Evolutionary conservation across 768 basidiomycete species (phyloP).

Genomic region (Lentinus tigrinus): DNA sequence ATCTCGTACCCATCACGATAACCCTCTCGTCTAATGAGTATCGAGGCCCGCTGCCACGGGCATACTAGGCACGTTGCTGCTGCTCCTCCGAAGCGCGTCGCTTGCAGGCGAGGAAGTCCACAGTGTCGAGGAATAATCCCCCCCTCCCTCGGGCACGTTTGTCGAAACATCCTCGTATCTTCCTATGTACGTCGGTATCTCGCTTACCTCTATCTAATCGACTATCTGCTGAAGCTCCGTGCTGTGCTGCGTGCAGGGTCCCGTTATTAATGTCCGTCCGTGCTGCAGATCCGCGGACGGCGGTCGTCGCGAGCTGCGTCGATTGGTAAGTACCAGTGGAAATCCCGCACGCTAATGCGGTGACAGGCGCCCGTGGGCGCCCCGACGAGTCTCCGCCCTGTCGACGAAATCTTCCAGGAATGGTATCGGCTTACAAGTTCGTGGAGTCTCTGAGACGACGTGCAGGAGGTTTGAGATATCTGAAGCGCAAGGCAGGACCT

Average conservation of each 20-base stretch:
- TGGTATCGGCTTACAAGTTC: not conserved
- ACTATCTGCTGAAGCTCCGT: not conserved
- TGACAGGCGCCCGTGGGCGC: not conserved
- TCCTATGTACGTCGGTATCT: not conserved
- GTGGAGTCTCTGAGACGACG: not conserved
- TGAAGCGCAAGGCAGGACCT: no score
- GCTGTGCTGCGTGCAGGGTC: slow-evolving; percentile 2
- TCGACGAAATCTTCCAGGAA: not conserved
- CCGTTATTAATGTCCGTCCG: not conserved
- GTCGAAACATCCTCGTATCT: not conserved
- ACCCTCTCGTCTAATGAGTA: no score
- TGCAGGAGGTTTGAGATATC: no score
- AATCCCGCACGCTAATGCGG: not conserved
- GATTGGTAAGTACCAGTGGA: not conserved
- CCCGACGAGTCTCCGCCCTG: slow-evolving; percentile 7
- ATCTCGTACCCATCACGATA: no score
- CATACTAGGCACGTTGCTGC: no score
- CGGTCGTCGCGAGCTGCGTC: not conserved
- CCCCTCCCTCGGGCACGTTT: not conserved
- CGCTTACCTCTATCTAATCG: not conserved
- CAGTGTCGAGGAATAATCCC: no score
- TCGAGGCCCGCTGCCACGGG: no score
- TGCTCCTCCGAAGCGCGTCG: no score
- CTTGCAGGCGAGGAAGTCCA: no score
- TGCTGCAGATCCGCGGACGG: not conserved